Percentiles rank a stretch among this genome's conserved stretches.
Conservation (phyloP, 225 moss, liverwort and hornwort species). For the Bryum argenteum region DNA sequence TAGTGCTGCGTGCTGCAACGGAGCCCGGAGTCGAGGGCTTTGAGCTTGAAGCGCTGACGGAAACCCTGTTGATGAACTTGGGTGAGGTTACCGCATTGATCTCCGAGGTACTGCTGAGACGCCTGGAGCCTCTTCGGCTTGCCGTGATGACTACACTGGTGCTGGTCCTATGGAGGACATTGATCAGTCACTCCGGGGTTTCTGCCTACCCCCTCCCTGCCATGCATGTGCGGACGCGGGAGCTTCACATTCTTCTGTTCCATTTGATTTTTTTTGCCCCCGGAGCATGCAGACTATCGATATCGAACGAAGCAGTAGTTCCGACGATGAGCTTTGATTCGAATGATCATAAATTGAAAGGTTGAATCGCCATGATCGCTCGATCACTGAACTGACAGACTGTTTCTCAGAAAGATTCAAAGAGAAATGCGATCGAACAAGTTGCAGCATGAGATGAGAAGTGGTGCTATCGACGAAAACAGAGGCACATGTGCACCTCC, state of each 20-base stretch:
- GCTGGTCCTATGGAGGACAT: conserved; percentile 18
- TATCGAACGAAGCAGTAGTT: no score
- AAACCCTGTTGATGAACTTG: conserved; percentile 39
- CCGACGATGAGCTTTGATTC: background rate
- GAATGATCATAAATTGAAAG: background rate
- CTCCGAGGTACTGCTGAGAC: conserved; percentile 33
- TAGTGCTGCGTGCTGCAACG: background rate
- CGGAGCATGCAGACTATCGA: no score
- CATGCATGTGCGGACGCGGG: background rate
- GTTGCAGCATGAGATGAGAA: conserved; percentile 15
- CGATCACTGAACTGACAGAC: background rate
- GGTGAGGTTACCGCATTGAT: conserved; percentile 41
- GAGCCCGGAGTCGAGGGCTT: conserved; percentile 1
- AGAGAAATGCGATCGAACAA: background rate
- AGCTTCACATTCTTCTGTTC: conserved; percentile 3
- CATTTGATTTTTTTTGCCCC: background rate
- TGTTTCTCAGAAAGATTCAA: background rate
- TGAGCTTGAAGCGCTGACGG: conserved; percentile 19
- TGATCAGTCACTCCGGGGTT: background rate
- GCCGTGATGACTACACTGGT: conserved; percentile 34
- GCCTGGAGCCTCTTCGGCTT: conserved; percentile 33
- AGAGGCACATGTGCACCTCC: conserved; percentile 6
- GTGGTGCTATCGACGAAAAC: conserved; percentile 6
- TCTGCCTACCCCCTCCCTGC: no score
- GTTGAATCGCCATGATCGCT: background rate